Evolutionary conservation across 2,329 filamentous ascomycete genomes (phyloP).

Genomic region (Amylocarpus encephaloides): DNA sequence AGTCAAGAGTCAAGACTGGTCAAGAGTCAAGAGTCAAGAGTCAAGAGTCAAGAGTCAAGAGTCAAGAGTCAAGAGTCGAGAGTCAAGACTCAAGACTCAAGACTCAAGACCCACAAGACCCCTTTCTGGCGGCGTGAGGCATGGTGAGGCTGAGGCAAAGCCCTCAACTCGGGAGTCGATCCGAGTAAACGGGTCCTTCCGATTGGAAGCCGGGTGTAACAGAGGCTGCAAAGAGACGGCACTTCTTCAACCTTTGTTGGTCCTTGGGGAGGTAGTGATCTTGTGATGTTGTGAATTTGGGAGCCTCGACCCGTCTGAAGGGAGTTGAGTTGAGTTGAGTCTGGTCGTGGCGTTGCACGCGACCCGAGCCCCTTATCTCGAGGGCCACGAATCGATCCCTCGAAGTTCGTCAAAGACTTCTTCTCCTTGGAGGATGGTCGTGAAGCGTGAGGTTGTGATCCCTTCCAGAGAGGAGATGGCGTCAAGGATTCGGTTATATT

Average conservation of each 20-base stretch:
- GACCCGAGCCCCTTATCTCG: too few relatives aligned
- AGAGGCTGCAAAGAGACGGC: neutral
- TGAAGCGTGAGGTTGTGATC: too few relatives aligned
- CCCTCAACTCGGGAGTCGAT: constrained; percentile 1
- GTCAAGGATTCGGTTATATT: too few relatives aligned
- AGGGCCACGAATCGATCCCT: too few relatives aligned
- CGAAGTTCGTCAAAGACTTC: too few relatives aligned
- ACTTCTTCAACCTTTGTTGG: neutral
- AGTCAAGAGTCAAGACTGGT: too few relatives aligned
- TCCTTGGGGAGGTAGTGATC: neutral
- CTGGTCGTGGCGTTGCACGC: too few relatives aligned
- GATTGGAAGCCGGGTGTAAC: neutral
- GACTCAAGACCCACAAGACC: neutral
- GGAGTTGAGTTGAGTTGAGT: neutral
- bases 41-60: too few relatives aligned
- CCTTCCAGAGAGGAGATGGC: too few relatives aligned
- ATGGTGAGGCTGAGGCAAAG: constrained; percentile 5
- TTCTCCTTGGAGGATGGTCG: too few relatives aligned
- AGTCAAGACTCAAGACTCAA: neutral
- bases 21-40: too few relatives aligned
- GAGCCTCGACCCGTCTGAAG: neutral
- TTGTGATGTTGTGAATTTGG: neutral
- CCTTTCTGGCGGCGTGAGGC: neutral
- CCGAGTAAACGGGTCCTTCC: neutral
- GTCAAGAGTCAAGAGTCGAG: too few relatives aligned